These are phyloP conservation scores for Suaeda aralocaspica DNA, from an alignment of 148 eudicot species.

Conservation along the genomic window DNA sequence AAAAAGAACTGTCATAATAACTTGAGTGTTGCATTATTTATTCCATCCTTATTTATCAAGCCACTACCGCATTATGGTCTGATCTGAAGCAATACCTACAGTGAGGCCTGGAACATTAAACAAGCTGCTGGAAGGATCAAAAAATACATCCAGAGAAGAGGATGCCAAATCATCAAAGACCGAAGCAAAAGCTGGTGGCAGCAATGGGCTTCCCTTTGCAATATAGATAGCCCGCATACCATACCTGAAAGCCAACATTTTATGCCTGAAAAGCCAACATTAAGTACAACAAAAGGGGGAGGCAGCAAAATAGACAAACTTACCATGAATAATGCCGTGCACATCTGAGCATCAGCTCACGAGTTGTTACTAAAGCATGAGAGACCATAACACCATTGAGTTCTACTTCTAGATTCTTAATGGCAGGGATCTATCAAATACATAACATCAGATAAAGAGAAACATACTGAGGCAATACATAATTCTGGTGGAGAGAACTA, in stretches of 20 bases:
- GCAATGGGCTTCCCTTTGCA: conserved; percentile 94
- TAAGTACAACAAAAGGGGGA: not conserved
- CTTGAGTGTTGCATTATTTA: not conserved
- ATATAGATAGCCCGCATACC: conserved; percentile 95
- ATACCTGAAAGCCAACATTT: conserved; percentile 49
- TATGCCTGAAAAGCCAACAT: not conserved
- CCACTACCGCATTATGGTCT: not conserved
- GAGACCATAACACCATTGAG: conserved; percentile 94
- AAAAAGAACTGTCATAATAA: too few relatives aligned
- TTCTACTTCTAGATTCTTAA: conserved; percentile 71
- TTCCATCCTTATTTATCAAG: not conserved
- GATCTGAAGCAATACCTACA: conserved; percentile 44
- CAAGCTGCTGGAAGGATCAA: conserved; percentile 88
- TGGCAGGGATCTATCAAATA: conserved; percentile 58
- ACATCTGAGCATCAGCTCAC: conserved; percentile 79
- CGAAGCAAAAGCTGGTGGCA: conserved; percentile 94
- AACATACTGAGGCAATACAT: conserved; percentile 4
- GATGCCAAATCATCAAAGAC: conserved; percentile 95
- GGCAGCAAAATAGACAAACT: conserved; percentile 17
- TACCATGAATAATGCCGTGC: conserved; percentile 98
- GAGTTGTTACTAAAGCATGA: conserved; percentile 85
- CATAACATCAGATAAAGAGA: conserved; percentile 4
- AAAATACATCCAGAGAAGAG: conserved; percentile 91
- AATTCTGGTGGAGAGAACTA: not conserved
- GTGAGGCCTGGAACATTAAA: conserved; percentile 85